A percentile compares a stretch with the other conserved stretches of the same genome.
phyloP scores from a whole-genome alignment of 176 grass and related monocot genomes.

The Carex cristatella region DNA sequence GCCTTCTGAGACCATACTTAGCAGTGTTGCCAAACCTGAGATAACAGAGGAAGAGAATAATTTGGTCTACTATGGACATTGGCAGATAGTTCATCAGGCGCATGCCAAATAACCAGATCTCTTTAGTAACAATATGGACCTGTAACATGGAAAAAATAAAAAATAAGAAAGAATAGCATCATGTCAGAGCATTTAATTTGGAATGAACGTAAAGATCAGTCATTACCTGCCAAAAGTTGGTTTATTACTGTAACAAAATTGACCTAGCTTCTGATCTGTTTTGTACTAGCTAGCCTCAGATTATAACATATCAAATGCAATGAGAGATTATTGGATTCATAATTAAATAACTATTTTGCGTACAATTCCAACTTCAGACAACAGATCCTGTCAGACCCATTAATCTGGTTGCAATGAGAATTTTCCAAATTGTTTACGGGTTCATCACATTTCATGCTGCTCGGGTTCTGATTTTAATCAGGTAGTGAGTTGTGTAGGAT shows the following conservation, averaged over 20 bases:
- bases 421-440: background rate
- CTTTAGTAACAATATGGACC: constrained; percentile 64
- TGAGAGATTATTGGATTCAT: no score
- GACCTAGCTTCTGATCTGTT: background rate
- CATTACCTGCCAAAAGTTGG: background rate
- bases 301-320: background rate
- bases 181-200: background rate
- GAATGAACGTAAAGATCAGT: background rate
- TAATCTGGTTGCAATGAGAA: background rate
- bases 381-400: no score
- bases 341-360: no score
- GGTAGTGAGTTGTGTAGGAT: no score
- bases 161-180: background rate
- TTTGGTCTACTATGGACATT: constrained; percentile 28
- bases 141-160: constrained; percentile 2
- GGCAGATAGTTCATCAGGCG: constrained; percentile 36
- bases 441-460: background rate
- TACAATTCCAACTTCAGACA: no score
- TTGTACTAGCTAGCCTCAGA: background rate
- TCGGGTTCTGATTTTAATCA: background rate
- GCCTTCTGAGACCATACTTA: constrained; percentile 50
- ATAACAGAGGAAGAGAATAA: constrained; percentile 46
- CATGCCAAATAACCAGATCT: constrained; percentile 60
- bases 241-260: background rate
- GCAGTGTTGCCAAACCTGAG: constrained; percentile 52